Evolutionary conservation across 495 filamentous ascomycete species (phyloP).

Genomic region (Annulohypoxylon moriforme): DNA sequence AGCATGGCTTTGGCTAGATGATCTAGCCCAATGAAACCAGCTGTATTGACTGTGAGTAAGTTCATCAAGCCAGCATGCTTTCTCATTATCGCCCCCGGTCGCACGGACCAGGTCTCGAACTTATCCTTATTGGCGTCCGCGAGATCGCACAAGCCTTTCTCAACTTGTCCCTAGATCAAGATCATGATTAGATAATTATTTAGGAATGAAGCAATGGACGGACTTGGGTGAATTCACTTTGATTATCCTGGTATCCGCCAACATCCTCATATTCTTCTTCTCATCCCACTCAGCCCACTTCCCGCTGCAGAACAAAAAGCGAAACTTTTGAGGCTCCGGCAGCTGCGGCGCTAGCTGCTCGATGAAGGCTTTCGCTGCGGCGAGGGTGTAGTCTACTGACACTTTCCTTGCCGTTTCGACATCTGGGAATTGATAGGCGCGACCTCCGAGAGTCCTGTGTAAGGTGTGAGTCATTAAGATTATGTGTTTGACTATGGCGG

Average conservation of each 20-base stretch:
- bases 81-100: constrained; percentile 52
- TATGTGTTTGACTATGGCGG: not conserved
- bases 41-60: constrained; percentile 40
- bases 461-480: constrained; percentile 4
- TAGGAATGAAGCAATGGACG: not conserved
- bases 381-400: constrained; percentile 57
- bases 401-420: constrained; percentile 48
- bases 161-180: constrained; percentile 53
- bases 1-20: constrained; percentile 56
- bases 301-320: constrained; percentile 65
- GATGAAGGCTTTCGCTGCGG: constrained; percentile 56
- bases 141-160: constrained; percentile 53
- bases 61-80: constrained; percentile 48
- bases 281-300: constrained; percentile 60
- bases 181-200: constrained; percentile 9
- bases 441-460: constrained; percentile 49
- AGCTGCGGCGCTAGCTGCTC: constrained; percentile 35
- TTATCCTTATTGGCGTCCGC: constrained; percentile 44
- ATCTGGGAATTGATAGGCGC: constrained; percentile 46
- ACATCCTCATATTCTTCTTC: constrained; percentile 55
- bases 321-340: constrained; percentile 53
- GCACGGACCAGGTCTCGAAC: constrained; percentile 47
- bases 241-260: constrained; percentile 56
- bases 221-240: constrained; percentile 49
- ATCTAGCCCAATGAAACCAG: constrained; percentile 49